Conservation (phyloP, 306 rosid species). For the Vigna nakashimae region DNA sequence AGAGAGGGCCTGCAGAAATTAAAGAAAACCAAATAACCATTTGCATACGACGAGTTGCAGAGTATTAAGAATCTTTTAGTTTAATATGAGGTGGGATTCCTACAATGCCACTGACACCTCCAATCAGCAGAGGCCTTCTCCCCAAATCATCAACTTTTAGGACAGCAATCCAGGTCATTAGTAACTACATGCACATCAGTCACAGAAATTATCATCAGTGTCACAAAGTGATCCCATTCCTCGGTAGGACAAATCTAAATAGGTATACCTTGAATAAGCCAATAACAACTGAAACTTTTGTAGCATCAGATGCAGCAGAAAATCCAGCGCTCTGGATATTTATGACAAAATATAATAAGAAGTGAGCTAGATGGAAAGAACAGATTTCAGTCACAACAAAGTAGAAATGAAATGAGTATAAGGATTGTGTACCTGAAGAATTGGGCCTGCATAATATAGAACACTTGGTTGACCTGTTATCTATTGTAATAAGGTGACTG, state of each 20-base stretch:
- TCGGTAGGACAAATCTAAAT: slow-evolving; percentile 36
- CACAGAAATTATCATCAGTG: slow-evolving; percentile 39
- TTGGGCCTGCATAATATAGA: slow-evolving; percentile 89
- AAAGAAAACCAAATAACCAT: slow-evolving; percentile 40
- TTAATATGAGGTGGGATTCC: slow-evolving; percentile 47
- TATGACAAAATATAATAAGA: slow-evolving; percentile 34
- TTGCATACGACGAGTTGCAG: slow-evolving; percentile 39
- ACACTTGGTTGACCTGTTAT: slow-evolving; percentile 99
- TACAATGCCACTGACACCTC: slow-evolving; percentile 96
- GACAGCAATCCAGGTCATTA: slow-evolving; percentile 90
- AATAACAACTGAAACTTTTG: slow-evolving; percentile 91
- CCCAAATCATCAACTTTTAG: slow-evolving; percentile 96
- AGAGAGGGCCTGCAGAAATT: slow-evolving; percentile 68
- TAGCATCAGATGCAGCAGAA: slow-evolving; percentile 93
- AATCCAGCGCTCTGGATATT: slow-evolving; percentile 87
- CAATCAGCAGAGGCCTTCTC: slow-evolving; percentile 86
- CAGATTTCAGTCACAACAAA: slow-evolving; percentile 4
- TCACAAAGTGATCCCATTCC: slow-evolving; percentile 19
- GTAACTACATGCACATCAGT: slow-evolving; percentile 60
- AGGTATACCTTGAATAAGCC: slow-evolving; percentile 85
- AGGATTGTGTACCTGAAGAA: slow-evolving; percentile 80
- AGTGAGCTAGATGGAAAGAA: slow-evolving; percentile 43
- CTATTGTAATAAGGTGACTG: slow-evolving; percentile 60
- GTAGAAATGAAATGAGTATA: slow-evolving; percentile 38
- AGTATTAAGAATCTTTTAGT: slow-evolving; percentile 32